phyloP scores from a whole-genome alignment of 2,329 filamentous ascomycete genomes.

The Sclerotinia glacialis region DNA sequence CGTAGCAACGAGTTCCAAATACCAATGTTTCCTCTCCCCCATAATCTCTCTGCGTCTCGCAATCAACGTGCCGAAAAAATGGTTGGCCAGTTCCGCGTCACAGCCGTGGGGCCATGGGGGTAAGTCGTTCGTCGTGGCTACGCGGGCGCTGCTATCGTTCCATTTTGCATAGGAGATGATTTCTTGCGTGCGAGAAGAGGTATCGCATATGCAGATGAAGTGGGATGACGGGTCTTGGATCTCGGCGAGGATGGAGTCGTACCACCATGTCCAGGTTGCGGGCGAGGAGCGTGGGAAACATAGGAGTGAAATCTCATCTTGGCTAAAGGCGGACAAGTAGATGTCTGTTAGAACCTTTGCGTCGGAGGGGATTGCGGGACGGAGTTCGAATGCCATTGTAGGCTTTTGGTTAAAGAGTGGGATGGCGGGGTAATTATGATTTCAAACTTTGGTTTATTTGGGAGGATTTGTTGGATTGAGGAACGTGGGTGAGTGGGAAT shows the following conservation, averaged over 20 bases:
- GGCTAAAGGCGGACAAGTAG: conserved; percentile 47
- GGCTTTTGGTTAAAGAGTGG: not conserved
- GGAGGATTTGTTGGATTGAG: too few species aligned
- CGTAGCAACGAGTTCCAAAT: conserved; percentile 49
- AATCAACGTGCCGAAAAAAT: conserved; percentile 45
- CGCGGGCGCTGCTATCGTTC: conserved; percentile 38
- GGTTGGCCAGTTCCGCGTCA: conserved; percentile 40
- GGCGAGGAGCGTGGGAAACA: conserved; percentile 41
- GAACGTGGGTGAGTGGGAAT: accelerated
- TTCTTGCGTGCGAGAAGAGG: conserved; percentile 27
- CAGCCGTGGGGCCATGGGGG: conserved; percentile 44
- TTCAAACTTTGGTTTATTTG: not conserved
- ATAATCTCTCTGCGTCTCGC: conserved; percentile 43
- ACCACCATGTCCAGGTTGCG: conserved; percentile 41
- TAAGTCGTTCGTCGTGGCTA: conserved; percentile 33
- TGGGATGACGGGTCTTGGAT: conserved; percentile 43
- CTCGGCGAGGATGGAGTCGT: conserved; percentile 41
- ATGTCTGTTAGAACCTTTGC: conserved; percentile 43
- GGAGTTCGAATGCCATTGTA: conserved; percentile 38
- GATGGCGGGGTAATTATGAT: not conserved
- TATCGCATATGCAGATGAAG: conserved; percentile 44
- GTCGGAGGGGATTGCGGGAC: conserved; percentile 45
- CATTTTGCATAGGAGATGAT: conserved; percentile 51
- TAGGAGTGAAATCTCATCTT: conserved; percentile 41
- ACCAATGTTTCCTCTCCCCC: conserved; percentile 47